Evolutionary conservation across 2,329 filamentous ascomycete species (phyloP).

Genomic region (Diaporthe aspalathi): DNA sequence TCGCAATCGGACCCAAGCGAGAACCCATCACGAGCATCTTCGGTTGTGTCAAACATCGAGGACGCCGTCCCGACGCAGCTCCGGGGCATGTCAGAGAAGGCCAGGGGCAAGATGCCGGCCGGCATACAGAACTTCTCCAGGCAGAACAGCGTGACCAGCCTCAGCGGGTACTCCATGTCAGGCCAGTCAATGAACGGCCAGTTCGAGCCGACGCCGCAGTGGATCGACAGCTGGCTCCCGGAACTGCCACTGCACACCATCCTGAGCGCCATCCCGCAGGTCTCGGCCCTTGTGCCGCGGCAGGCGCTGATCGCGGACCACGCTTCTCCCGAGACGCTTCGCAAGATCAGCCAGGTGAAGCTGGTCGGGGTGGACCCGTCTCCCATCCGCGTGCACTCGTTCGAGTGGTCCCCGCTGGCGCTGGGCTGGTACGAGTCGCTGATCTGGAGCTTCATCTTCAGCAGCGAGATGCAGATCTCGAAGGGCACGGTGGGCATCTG

Average conservation of each 20-base stretch:
- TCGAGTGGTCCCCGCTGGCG: slow-evolving; percentile 91
- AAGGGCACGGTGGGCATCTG: slow-evolving; percentile 92
- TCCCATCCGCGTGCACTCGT: slow-evolving; percentile 83
- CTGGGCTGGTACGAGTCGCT: slow-evolving; percentile 97
- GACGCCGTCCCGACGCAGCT: slow-evolving; percentile 86
- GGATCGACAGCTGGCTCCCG: slow-evolving; percentile 96
- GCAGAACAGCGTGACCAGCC: slow-evolving; percentile 88
- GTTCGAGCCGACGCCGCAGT: slow-evolving; percentile 83
- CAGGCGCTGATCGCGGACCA: slow-evolving; percentile 58
- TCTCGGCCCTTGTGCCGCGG: slow-evolving; percentile 67
- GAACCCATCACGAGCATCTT: slow-evolving; percentile 73
- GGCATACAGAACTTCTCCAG: slow-evolving; percentile 85
- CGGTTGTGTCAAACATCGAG: slow-evolving; percentile 74
- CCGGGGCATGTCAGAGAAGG: slow-evolving; percentile 96
- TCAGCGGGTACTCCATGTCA: slow-evolving; percentile 73
- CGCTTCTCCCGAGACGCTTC: slow-evolving; percentile 59
- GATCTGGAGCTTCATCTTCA: slow-evolving; percentile 93
- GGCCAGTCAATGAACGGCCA: slow-evolving; percentile 66
- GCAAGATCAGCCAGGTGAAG: slow-evolving; percentile 68
- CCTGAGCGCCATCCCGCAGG: slow-evolving; percentile 78
- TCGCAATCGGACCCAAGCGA: slow-evolving; percentile 73
- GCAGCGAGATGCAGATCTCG: slow-evolving; percentile 86
- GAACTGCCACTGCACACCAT: slow-evolving; percentile 90
- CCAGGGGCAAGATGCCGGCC: slow-evolving; percentile 93
- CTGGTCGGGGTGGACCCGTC: slow-evolving; percentile 80